Base-by-base conservation (phyloP, 768 basidiomycete species). In the Pleurotus salmoneostramineus region DNA sequence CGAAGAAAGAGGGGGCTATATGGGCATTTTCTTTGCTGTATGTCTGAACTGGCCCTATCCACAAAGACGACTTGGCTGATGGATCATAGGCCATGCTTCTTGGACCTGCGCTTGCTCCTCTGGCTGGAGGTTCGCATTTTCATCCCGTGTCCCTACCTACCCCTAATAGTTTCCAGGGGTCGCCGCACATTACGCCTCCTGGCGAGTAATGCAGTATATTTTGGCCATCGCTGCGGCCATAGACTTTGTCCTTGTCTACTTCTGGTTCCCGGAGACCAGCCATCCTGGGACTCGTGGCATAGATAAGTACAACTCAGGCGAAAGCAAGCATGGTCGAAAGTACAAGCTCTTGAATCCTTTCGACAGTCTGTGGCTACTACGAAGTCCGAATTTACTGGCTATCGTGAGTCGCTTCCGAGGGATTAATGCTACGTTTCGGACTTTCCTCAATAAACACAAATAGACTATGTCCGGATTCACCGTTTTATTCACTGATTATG, bases 191-290 rank as follows among this genome's bases (percentile, higher is more conserved):
- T 87, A 86, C 60, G 77, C 76, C 35, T 88, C 88, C 0, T 91
- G 89, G 88, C 78, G 88, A 0, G 60, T 75, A 3, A 79, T 87
- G 67, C 87, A 90, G 64, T 64, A 69, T 6, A 62, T 64, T 0
- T 58, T 89, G 0, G 79, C 77, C 2, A 37, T 74, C 0, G 66
- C 72, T 40, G 79, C 78, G 2, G 37, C 80, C 0, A 11, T 76
- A 0, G 70, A 74, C 1, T 72, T 82, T 36, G 5, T 77, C 5
- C 59, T 71, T 4, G 72, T 88, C 34, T 50, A 65, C 1, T 43
- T 78, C 3, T 76, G 76, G 54, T 76, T 88, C n/a, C 88, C 87
- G 0, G 88, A 90, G 63, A 89, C 88, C 2, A 81, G 79, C 50
- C 83, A 86, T 62, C 87, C 88, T 0, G 79, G 83, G 5, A 64